phyloP scores from a whole-genome alignment of 768 basidiomycete species.

The Phanerodontia chrysosporium region DNA sequence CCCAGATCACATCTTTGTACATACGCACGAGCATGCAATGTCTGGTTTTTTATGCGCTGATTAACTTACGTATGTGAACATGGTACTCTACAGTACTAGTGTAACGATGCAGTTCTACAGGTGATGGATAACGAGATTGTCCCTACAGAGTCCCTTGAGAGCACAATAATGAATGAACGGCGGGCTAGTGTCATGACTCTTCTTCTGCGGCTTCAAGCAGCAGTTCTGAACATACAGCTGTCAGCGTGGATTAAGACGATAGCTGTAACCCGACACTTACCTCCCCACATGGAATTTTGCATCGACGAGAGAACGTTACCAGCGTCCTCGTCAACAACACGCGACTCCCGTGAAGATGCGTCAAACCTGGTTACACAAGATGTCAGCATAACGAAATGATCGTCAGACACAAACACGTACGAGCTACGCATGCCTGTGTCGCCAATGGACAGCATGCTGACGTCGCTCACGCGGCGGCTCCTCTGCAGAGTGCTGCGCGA shows the following conservation, averaged over 20 bases:
- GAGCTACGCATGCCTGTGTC: constrained; percentile 45
- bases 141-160: constrained; percentile 10
- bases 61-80: constrained; percentile 16
- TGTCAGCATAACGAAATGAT: background rate
- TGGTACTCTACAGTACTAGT: constrained; percentile 17
- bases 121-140: background rate
- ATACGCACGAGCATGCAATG: background rate
- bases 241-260: background rate
- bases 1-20: background rate
- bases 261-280: constrained; percentile 33
- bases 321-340: constrained; percentile 30
- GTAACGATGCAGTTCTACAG: constrained; percentile 7
- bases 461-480: constrained; percentile 53
- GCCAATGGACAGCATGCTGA: constrained; percentile 51
- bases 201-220: constrained; percentile 46
- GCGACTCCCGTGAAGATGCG: constrained; percentile 16
- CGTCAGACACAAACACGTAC: constrained; percentile 32
- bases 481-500: constrained; percentile 47
- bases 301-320: constrained; percentile 49
- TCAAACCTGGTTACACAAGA: constrained; percentile 22
- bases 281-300: constrained; percentile 69
- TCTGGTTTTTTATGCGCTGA: background rate
- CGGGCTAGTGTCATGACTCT: constrained; percentile 22
- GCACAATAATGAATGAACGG: constrained; percentile 4
- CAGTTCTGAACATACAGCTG: constrained; percentile 26